These are phyloP conservation scores for Cytidiella melzeri DNA, from an alignment of 768 basidiomycete genomes.

Conservation along the genomic window DNA sequence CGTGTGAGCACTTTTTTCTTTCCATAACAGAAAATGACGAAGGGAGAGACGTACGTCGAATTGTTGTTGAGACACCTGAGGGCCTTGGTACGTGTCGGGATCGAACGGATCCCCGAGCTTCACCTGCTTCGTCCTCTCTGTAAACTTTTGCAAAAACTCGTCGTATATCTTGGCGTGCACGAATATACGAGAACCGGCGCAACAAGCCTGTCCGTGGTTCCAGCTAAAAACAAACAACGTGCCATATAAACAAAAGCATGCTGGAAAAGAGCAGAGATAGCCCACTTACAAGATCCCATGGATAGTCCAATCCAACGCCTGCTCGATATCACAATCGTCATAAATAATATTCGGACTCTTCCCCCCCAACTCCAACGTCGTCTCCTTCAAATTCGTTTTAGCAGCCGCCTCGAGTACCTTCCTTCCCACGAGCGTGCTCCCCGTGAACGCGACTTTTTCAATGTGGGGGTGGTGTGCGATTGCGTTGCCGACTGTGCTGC, in stretches of 20 bases:
- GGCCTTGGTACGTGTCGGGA: slow-evolving; percentile 59
- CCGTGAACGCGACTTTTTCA: slow-evolving; percentile 69
- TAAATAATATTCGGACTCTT: slow-evolving; percentile 59
- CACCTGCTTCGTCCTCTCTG: slow-evolving; percentile 43
- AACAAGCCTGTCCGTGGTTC: slow-evolving; percentile 76
- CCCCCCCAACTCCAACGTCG: slow-evolving; percentile 73
- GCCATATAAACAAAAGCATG: too few relatives aligned
- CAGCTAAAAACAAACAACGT: too few relatives aligned
- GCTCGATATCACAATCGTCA: slow-evolving; percentile 53
- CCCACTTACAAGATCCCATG: slow-evolving; percentile 51
- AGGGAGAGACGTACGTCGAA: slow-evolving; percentile 47
- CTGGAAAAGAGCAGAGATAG: not conserved
- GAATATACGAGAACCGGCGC: slow-evolving; percentile 76
- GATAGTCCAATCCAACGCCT: slow-evolving; percentile 51
- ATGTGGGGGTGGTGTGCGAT: slow-evolving; percentile 51
- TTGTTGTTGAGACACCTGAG: slow-evolving; percentile 72
- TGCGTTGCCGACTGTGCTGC: slow-evolving; percentile 47
- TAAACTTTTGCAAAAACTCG: slow-evolving; percentile 58
- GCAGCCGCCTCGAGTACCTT: slow-evolving; percentile 56
- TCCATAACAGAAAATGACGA: not conserved
- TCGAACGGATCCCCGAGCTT: slow-evolving; percentile 71
- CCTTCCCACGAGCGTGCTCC: slow-evolving; percentile 59
- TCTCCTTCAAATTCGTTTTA: slow-evolving; percentile 60
- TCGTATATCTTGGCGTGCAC: slow-evolving; percentile 81
- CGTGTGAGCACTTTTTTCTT: too few relatives aligned